Evolutionary conservation across 2,329 filamentous ascomycete genomes (phyloP), one percentile per base, ranked within the genome.

Genomic region (Fusarium oxysporum): DNA sequence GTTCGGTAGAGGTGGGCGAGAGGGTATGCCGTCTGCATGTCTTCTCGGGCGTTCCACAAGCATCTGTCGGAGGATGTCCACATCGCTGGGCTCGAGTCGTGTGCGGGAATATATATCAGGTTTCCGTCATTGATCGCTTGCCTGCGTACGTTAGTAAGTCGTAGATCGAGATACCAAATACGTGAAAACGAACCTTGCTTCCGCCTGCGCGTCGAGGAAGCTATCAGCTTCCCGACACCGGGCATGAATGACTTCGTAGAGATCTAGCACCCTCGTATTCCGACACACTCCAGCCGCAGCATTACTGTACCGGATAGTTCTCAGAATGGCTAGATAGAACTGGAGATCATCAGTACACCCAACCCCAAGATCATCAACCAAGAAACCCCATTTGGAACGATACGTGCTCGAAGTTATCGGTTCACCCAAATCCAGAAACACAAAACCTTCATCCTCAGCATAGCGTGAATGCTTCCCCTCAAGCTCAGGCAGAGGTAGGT

Each of bases 221-320:
- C 47, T 65, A 7, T 73, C 43, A 1, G 67, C 48, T 23, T 76
- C 74, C 2, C 66, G 71, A 28, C 68, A 77, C 4, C 69, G 69
- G 1, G 68, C 23, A 6, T 75, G 50, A 23, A 76, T 65, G 13
- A 53, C 50, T n/a, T 75, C 71, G 5, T 76, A 76, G 9, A 76
- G 65, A 53, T 76, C 72, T 6, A 76, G 25, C 1, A 76, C 56
- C 4, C 54, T 60, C 2, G 21, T 50, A 21, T 44, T 43, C 1
- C 35, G 62, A 37, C 65, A 28, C 16, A 78, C 30, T 7, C 71
- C 67, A 4, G 28, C 28, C 19, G 45, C 43, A 2, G 21, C 12
- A 30, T 76, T 73, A 8, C 38, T 37, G 28, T 54, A 45, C 0
- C 62, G 57, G 6, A 76, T 71, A 0, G 55, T n/a, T 17, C 33